Evolutionary conservation across 1,284 basidiomycete genomes (phyloP), one percentile per base, ranked within the genome.

Genomic region (Microbotryum lychnidis-dioicae): DNA sequence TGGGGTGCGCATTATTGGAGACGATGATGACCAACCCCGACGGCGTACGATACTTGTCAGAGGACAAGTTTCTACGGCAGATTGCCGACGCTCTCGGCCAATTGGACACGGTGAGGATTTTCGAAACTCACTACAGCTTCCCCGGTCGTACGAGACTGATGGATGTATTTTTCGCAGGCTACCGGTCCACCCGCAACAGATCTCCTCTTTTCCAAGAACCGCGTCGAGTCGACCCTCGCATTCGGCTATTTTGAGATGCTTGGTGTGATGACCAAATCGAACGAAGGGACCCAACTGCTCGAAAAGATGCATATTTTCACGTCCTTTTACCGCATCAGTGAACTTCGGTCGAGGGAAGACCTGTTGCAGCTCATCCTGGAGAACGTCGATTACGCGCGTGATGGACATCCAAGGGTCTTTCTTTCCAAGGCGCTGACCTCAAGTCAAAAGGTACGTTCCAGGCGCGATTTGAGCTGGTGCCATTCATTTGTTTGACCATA

Each of bases 181-280:
- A 61, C 42, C 1, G 29, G 29, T 25, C 50, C 18, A 57, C 4
- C 31, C 31, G 31, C 31, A 12, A 31, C 23, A 3, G 87, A 93
- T 70, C 85, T 89, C 0, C 81, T 97, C 56, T 90, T 98, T 70
- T 91, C 92, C 4, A 87, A 87, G 72, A 82, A 84, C 68, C 81
- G 90, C 14, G 82, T 97, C 61, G 81, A 87, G 53, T 85, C 87
- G 45, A 94, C 91, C 0, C 76, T 98, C 64, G 88, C 90, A 0
- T 87, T 83, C 69, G 94, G 93, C 0, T 98, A 98, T 75, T 85
- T 99, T 66, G 92, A 97, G 73, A 92, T 99, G 86, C 80, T 99
- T 2, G 93, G 93, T 4, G 86, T 84, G 1, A 78, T 98, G 49
- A 94, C 89, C 75, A 89, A 87, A 71, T 83, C 86, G 64, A 81